Evolutionary conservation across 257 asterid genomes (phyloP).

Genomic region (Nyctanthes arbortristis): DNA sequence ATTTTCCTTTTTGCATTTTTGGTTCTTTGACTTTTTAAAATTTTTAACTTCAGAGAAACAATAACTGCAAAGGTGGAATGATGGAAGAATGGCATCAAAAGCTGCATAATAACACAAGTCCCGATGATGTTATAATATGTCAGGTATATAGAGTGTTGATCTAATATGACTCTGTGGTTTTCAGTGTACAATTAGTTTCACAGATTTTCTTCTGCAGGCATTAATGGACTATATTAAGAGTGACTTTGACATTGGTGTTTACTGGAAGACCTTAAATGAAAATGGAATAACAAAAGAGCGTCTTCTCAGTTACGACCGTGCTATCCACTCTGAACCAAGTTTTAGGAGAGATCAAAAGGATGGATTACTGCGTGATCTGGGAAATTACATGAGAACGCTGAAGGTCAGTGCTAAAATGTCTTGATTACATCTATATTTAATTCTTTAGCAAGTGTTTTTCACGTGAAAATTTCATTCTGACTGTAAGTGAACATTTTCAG

Average conservation of each 20-base stretch:
- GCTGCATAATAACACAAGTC: conserved; percentile 96
- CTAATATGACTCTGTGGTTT: background rate
- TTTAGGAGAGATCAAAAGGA: conserved; percentile 80
- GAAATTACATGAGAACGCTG: conserved; percentile 87
- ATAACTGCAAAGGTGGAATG: conserved; percentile 92
- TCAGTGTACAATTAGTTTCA: background rate
- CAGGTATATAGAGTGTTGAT: conserved; percentile 61
- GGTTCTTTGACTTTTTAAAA: conserved; percentile 16
- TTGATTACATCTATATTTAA: background rate
- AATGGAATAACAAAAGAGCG: conserved; percentile 97
- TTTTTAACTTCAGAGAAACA: conserved; percentile 68
- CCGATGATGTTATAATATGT: conserved; percentile 97
- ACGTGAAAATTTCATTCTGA: background rate
- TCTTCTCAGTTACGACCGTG: conserved; percentile 98
- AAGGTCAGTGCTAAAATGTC: conserved; percentile 51
- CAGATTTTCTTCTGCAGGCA: conserved; percentile 58
- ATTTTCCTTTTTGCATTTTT: conserved; percentile 8
- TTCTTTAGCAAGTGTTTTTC: background rate
- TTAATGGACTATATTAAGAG: conserved; percentile 75
- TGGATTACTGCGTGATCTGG: conserved; percentile 92
- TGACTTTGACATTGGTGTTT: conserved; percentile 78
- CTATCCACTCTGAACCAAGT: conserved; percentile 83
- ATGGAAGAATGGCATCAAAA: conserved; percentile 99
- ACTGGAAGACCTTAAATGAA: conserved; percentile 92
- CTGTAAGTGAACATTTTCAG: background rate